These are phyloP conservation scores for Peniophora sp. DNA, from an alignment of 1,284 basidiomycete species.

Conservation along the genomic window DNA sequence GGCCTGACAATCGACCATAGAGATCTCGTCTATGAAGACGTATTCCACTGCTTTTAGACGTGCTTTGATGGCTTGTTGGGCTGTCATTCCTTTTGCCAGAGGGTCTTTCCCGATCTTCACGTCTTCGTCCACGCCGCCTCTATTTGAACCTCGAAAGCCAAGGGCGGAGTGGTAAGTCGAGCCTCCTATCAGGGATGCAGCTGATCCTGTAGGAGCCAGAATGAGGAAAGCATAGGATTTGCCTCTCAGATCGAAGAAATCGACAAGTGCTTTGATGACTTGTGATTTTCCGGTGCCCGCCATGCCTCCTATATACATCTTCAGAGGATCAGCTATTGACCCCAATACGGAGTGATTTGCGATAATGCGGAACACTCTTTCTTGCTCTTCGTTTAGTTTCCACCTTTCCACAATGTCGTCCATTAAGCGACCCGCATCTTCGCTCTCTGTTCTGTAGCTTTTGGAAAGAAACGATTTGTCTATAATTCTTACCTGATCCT, in stretches of 20 bases:
- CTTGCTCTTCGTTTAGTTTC: constrained; percentile 22
- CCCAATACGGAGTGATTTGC: constrained; percentile 19
- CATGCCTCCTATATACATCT: constrained; percentile 30
- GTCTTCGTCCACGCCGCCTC: no score
- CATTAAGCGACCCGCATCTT: neutral
- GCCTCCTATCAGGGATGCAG: constrained; percentile 26
- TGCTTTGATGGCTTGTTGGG: constrained; percentile 8
- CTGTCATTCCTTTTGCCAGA: neutral
- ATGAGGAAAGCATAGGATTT: constrained; percentile 20
- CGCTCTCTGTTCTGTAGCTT: neutral
- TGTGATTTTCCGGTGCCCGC: constrained; percentile 34
- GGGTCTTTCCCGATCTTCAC: no score
- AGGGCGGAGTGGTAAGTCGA: constrained; percentile 30
- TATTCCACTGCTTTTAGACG: constrained; percentile 21
- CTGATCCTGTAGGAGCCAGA: constrained; percentile 29
- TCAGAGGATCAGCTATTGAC: constrained; percentile 13
- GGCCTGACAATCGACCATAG: constrained; percentile 23
- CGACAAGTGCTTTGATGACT: constrained; percentile 27
- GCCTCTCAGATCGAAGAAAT: constrained; percentile 19
- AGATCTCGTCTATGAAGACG: constrained; percentile 30
- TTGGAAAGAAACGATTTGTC: neutral
- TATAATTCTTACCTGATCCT: neutral
- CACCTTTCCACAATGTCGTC: neutral
- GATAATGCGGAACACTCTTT: constrained; percentile 24
- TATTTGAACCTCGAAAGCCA: constrained; percentile 13